Evolutionary conservation across 352 stramenopile species (phyloP), one percentile per base, ranked within the genome.

Genomic region (Phytopythium sindhum): DNA sequence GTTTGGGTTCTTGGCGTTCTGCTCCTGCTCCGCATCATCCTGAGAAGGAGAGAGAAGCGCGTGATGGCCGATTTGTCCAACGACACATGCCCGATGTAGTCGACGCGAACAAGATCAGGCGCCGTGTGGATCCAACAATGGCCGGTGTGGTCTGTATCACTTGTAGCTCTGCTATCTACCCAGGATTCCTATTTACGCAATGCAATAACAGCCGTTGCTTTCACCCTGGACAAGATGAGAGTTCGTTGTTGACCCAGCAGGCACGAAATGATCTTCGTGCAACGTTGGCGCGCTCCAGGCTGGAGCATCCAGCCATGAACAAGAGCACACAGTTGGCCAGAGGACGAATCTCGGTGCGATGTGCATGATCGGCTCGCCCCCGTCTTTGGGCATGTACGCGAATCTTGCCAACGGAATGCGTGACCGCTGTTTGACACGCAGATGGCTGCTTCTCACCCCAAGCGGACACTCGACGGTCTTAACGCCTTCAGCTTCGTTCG

Each of bases 71-170:
- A 59, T n/a, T 33, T 29, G n/a, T 47, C 53, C 33, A 59, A 35
- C 35, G 33, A 60, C 10, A 10, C 21, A 24, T 60, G 54, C 23
- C 35, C 54, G 12, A 60, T 60, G 54, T 60, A 60, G 52, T 2
- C 19, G 14, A 6, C 19, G 50, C 9, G 17, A 47, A n/a, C 21
- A 15, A 33, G 48, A 55, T 2, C 10, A 55, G 21, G 10, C 29
- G 8, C 23, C 5, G 29, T 42, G n/a, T 26, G 14, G 12, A 59
- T 23, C 11, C 12, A 15, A 47, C 10, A 35, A 35, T n/a, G 21
- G n/a, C 7, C 21, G 28, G 15, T 24, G 14, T 39, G 33, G 33
- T 31, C 47, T 28, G 24, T 19, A 29, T 19, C n/a, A 37, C 8
- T 56, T 55, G 48, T 29, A 14, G 48, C 29, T 11, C 24, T 28